A percentile compares a stretch with the other conserved stretches of the same genome.
Conservation (phyloP, 768 basidiomycete genomes). For the Multifurca ochricompacta region DNA sequence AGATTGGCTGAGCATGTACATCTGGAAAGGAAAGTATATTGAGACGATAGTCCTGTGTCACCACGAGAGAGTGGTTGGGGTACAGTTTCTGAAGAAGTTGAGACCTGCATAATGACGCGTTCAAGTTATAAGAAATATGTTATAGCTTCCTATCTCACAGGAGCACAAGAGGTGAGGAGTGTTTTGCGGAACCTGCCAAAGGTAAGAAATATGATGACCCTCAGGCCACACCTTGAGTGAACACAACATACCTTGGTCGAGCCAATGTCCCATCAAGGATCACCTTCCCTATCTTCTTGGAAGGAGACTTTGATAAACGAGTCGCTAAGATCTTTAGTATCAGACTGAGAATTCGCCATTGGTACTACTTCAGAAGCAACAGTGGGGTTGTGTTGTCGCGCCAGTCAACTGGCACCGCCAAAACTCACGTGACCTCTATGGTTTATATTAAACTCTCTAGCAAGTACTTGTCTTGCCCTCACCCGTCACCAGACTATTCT, state of each 20-base stretch:
- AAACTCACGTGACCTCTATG: no score
- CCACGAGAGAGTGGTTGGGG: conserved; percentile 53
- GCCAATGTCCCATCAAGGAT: conserved; percentile 46
- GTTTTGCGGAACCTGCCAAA: conserved; percentile 43
- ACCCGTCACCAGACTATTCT: neutral
- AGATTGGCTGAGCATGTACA: conserved; percentile 36
- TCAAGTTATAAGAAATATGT: neutral
- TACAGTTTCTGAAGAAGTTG: conserved; percentile 44
- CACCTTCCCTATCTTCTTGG: conserved; percentile 25
- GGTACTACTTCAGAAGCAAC: neutral
- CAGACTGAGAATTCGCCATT: neutral
- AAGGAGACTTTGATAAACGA: conserved; percentile 42
- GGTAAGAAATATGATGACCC: neutral
- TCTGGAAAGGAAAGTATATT: conserved; percentile 47
- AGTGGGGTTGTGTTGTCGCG: no score
- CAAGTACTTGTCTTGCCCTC: neutral
- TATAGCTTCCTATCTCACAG: neutral
- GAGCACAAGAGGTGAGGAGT: conserved; percentile 35
- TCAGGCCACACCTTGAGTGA: neutral
- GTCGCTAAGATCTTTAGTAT: conserved; percentile 28
- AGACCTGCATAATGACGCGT: conserved; percentile 30
- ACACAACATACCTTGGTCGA: conserved; percentile 38
- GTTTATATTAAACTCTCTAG: no score
- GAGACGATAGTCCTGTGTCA: conserved; percentile 40
- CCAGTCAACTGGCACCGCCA: no score